Base-by-base conservation (phyloP, 345 rosid species). In the Turritis glabra region DNA sequence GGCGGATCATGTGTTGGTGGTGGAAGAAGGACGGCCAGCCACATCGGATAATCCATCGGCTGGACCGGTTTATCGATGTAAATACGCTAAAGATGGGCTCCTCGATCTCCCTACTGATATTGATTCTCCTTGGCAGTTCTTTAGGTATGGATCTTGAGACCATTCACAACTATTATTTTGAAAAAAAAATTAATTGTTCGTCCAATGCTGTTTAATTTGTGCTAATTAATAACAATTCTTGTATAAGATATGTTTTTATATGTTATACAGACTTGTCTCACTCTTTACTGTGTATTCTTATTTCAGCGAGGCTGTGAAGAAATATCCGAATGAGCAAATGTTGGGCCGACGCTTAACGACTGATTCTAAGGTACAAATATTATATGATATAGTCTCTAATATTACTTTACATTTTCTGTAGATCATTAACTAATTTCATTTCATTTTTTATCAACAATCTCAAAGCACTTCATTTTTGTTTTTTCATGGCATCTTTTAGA, bases 81-180 rank as follows among this genome's bases (percentile, higher is more conserved):
- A 77, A 48, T 89, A 89, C 67, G 90, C 98, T 25, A 81, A 85
- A 77, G 91, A 92, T 70, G 96, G 94, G n/a, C 89, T 90, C 22
- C 41, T 92, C 41, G 79, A 84, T 67, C 60, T 84, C 67, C 90
- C 97, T 32, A 63, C 71, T 0, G 81, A 84, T 4, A 54, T 88
- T 68, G 75, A 88, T 17, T 90, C 97, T 76, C 99, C 99, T 5
- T 95, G 99, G 99, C 87, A 95, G 71, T 85, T 92, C 80, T 81
- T 95, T 52, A 84, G 93, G 99, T 88, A 61, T 33, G 56, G 48
- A 60, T 55, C 67, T 60, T 67, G 9, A 29, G 4, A 43, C 4
- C 33, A 29, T 59, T 38, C 5, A 54, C 50, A 13, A 47, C 11
- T 21, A 3, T 7, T 33, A 18, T 54, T 13, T 14, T 23, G 1